Percentiles rank a stretch among this genome's conserved stretches.
Evolutionary conservation across 805 yeast genomes (phyloP).

Genomic region (Scheffersomyces stipitis): DNA sequence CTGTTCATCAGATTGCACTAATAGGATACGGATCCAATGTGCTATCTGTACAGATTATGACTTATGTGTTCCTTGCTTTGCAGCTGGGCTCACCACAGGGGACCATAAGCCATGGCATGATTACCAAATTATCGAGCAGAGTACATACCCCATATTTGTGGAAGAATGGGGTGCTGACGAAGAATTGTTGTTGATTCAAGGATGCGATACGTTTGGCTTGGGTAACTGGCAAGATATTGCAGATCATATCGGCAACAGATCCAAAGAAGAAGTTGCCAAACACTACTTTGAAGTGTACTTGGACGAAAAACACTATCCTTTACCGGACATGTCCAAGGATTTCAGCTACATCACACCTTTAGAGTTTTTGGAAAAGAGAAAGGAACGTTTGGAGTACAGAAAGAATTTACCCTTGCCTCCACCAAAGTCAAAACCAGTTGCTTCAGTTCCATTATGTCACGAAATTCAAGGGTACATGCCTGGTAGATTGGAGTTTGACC

Average conservation of each 20-base stretch:
- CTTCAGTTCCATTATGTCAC: constrained; percentile 94
- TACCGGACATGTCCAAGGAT: constrained; percentile 79
- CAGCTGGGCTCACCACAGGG: constrained; percentile 76
- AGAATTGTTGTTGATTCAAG: constrained; percentile 83
- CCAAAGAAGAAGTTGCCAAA: constrained; percentile 84
- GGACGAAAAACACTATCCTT: constrained; percentile 71
- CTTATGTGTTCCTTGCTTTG: constrained; percentile 96
- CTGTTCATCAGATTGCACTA: constrained; percentile 94
- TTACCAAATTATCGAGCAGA: constrained; percentile 88
- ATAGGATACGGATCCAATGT: constrained; percentile 85
- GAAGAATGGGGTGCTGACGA: constrained; percentile 99
- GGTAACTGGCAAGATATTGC: constrained; percentile 99
- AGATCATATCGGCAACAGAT: constrained; percentile 90
- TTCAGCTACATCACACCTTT: constrained; percentile 62
- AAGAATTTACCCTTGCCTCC: constrained; percentile 72
- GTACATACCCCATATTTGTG: constrained; percentile 88
- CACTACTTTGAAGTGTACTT: constrained; percentile 79
- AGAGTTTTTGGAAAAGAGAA: constrained; percentile 67
- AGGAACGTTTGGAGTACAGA: constrained; percentile 68
- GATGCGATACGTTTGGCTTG: constrained; percentile 85
- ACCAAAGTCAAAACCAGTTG: constrained; percentile 83
- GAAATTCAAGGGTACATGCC: constrained; percentile 99
- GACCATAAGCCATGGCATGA: constrained; percentile 94
- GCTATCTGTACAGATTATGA: constrained; percentile 94
- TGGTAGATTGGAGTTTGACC: constrained; percentile 94